A percentile compares a stretch with the other conserved stretches of the same genome.
phyloP scores from a whole-genome alignment of 192 early-diverging fungal species.

The Umbelopsis sp. region DNA sequence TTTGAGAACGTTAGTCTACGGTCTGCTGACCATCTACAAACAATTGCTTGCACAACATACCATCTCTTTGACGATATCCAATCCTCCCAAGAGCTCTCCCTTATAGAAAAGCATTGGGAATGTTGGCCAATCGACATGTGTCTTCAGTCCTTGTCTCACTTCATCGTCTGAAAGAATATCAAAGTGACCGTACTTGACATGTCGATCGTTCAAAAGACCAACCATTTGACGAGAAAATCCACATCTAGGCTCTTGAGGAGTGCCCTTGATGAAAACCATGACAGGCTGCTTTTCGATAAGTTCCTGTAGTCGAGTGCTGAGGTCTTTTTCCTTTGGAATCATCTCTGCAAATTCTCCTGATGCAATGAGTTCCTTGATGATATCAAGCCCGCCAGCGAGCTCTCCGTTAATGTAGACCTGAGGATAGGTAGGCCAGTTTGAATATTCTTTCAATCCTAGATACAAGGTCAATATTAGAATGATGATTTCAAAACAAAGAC shows the following conservation, averaged over 20 bases:
- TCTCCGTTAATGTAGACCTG: slow-evolving; percentile 96
- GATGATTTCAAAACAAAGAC: not conserved
- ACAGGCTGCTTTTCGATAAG: slow-evolving; percentile 70
- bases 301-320: slow-evolving; percentile 73
- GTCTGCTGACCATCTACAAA: not conserved
- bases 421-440: slow-evolving; percentile 94
- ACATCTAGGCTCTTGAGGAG: slow-evolving; percentile 87
- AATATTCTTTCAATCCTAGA: slow-evolving; percentile 32
- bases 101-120: slow-evolving; percentile 93
- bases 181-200: slow-evolving; percentile 83
- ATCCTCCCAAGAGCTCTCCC: slow-evolving; percentile 90
- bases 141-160: slow-evolving; percentile 89
- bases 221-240: slow-evolving; percentile 89
- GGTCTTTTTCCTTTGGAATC: slow-evolving; percentile 76
- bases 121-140: slow-evolving; percentile 93
- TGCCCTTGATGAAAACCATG: slow-evolving; percentile 98
- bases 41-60: slow-evolving; percentile 33
- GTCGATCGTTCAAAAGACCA: slow-evolving; percentile 72
- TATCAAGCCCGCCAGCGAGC: slow-evolving; percentile 95
- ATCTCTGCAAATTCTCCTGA: slow-evolving; percentile 86
- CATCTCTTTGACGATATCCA: slow-evolving; percentile 96
- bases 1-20: not conserved
- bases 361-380: slow-evolving; percentile 86
- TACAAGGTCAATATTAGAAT: not conserved
- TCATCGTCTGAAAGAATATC: slow-evolving; percentile 93